Evolutionary conservation across 208 protist genomes (phyloP).

Genomic region (Leishmania mexicana): DNA sequence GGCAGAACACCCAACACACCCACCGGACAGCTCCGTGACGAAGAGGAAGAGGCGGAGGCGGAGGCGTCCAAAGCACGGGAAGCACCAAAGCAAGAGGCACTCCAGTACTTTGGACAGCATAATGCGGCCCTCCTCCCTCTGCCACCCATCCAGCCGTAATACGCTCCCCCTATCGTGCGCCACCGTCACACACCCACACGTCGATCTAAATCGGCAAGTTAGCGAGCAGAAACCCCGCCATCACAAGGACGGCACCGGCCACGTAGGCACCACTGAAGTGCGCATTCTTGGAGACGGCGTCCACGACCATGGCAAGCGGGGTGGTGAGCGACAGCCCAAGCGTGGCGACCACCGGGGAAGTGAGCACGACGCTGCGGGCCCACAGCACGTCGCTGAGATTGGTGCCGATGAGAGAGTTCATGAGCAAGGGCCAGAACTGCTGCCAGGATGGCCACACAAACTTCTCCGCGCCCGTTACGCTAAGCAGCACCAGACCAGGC

Average conservation of each 20-base stretch:
- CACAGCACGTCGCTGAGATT: constrained; percentile 93
- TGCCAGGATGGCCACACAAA: constrained; percentile 61
- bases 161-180: not conserved
- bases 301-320: constrained; percentile 88
- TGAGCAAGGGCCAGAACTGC: constrained; percentile 73
- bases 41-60: not conserved
- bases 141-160: not conserved
- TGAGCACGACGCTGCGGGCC: constrained; percentile 89
- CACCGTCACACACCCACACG: constrained; percentile 6
- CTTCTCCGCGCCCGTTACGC: constrained; percentile 56
- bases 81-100: not conserved
- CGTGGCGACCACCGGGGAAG: constrained; percentile 91
- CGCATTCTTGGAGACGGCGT: constrained; percentile 51
- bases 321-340: constrained; percentile 89
- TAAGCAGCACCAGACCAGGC: constrained; percentile 68
- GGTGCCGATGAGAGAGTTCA: constrained; percentile 89
- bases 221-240: constrained; percentile 75
- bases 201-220: constrained; percentile 58
- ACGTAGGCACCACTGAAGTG: constrained; percentile 69
- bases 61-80: not conserved
- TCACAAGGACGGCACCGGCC: constrained; percentile 70
- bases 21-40: not conserved
- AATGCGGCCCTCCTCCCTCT: not conserved
- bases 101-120: not conserved
- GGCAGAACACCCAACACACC: not conserved